These are phyloP conservation scores for Brassica hybrid DNA, from an alignment of 441 rosid species.

Conservation along the genomic window DNA sequence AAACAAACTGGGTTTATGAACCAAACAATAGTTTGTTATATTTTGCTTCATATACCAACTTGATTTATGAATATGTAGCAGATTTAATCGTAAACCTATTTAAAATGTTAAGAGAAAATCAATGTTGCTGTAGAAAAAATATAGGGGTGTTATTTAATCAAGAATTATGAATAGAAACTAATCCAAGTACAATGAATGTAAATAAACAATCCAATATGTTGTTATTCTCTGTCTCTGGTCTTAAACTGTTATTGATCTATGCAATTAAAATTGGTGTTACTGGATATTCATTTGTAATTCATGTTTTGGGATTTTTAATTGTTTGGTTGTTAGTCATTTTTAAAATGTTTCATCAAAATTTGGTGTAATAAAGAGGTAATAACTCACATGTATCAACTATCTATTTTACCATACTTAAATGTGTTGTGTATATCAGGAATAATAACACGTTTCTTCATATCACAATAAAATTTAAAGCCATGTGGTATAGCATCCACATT, in stretches of 20 bases:
- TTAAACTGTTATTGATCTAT: not conserved
- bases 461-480: not conserved
- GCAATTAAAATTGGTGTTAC: not conserved
- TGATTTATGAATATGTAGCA: not conserved
- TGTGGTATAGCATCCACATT: not conserved
- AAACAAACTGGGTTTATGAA: no score
- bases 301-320: not conserved
- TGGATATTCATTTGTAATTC: not conserved
- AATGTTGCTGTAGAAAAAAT: not conserved
- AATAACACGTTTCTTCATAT: not conserved
- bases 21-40: no score
- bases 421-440: not conserved
- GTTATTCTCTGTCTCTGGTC: not conserved
- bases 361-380: not conserved
- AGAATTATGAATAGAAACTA: not conserved
- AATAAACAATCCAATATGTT: not conserved
- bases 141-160: not conserved
- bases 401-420: not conserved
- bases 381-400: not conserved
- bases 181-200: not conserved
- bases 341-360: not conserved
- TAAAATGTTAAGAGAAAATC: not conserved
- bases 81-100: not conserved
- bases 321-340: not conserved
- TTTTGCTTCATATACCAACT: not conserved